These are phyloP conservation scores for Mycena floridula DNA, from an alignment of 768 basidiomycete genomes.

Conservation along the genomic window DNA sequence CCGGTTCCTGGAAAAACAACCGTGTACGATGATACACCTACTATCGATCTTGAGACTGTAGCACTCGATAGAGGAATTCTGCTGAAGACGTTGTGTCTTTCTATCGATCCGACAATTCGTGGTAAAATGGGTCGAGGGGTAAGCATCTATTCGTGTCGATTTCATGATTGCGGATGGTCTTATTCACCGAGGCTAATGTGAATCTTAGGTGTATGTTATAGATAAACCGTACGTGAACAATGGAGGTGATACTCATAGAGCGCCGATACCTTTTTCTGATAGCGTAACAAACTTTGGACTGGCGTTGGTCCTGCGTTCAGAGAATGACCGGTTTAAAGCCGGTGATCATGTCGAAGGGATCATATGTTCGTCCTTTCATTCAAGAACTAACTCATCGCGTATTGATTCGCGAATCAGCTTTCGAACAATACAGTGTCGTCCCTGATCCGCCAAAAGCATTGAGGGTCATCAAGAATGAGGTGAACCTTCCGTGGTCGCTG, in stretches of 20 bases:
- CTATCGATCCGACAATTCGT: slow-evolving; percentile 31
- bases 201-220: slow-evolving; percentile 3
- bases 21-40: slow-evolving; percentile 20
- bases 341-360: slow-evolving; percentile 22
- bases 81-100: slow-evolving; percentile 30
- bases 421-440: slow-evolving; percentile 35
- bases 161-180: neutral
- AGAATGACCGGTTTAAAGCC: slow-evolving; percentile 12
- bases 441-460: slow-evolving; percentile 11
- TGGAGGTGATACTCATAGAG: neutral
- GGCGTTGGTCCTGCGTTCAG: slow-evolving; percentile 20
- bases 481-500: slow-evolving; percentile 40
- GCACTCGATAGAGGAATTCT: slow-evolving; percentile 27
- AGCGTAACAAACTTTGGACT: slow-evolving; percentile 13
- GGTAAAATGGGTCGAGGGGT: slow-evolving; percentile 21
- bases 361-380: slow-evolving; percentile 5
- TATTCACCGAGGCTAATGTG: neutral
- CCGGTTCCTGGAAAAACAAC: slow-evolving; percentile 27
- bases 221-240: slow-evolving; percentile 13
- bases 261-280: neutral
- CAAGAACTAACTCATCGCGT: neutral
- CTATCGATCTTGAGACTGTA: slow-evolving; percentile 31
- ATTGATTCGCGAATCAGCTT: slow-evolving; percentile 27
- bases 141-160: too few species aligned
- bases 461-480: slow-evolving; percentile 33